Conservation (phyloP, 345 rosid species). For the Lenwebbia sp. region DNA sequence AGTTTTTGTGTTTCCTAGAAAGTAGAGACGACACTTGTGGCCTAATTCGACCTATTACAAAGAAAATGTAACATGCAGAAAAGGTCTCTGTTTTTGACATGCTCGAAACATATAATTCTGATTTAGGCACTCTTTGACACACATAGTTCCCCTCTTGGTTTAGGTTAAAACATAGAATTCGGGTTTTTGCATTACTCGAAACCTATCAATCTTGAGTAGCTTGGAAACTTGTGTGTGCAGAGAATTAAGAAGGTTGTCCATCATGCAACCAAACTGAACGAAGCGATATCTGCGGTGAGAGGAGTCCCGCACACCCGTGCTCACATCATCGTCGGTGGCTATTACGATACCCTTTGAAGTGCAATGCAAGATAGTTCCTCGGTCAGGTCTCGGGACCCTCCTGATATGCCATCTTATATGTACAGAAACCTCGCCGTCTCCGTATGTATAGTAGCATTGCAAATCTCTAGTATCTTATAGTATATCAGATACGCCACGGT, state of each 20-base stretch:
- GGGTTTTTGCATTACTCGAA: not conserved
- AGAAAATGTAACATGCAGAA: not conserved
- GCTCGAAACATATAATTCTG: not conserved
- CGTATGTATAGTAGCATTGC: not conserved
- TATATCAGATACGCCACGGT: not conserved
- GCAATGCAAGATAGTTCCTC: not conserved
- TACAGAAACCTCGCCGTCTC: not conserved
- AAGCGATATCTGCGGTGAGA: slow-evolving; percentile 57
- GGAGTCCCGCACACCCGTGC: slow-evolving; percentile 65
- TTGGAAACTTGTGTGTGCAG: slow-evolving; percentile 16
- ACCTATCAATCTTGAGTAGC: not conserved
- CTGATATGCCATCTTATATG: not conserved
- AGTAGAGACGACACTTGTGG: not conserved
- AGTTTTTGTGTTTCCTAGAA: not conserved
- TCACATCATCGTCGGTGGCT: slow-evolving; percentile 67
- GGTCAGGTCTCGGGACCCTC: not conserved
- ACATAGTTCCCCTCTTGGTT: not conserved
- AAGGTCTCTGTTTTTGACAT: not conserved
- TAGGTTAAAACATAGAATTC: not conserved
- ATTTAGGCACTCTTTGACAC: not conserved
- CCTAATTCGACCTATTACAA: not conserved
- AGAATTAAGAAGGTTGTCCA: slow-evolving; percentile 64
- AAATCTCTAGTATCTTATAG: not conserved
- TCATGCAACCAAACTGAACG: slow-evolving; percentile 51
- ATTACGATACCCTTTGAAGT: slow-evolving; percentile 42